Percentiles rank a stretch among this genome's conserved stretches.
These are phyloP conservation scores for Trichophyton verrucosum DNA, from an alignment of 2,329 filamentous ascomycete species.

Conservation along the genomic window DNA sequence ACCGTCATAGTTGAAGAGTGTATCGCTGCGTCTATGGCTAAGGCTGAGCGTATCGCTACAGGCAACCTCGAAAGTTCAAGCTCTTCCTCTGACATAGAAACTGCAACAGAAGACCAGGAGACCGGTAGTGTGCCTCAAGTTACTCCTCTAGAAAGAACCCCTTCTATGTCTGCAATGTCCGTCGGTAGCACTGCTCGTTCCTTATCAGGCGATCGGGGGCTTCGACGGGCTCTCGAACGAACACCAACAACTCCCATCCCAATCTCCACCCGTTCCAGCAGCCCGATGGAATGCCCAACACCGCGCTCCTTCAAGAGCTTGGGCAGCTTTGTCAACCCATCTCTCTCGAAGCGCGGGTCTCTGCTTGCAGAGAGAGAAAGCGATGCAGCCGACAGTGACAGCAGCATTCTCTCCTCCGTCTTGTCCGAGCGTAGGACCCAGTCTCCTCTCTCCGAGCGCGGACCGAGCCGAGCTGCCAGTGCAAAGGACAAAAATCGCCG, in stretches of 20 bases:
- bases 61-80: slow-evolving; percentile 72
- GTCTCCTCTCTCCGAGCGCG: slow-evolving; percentile 80
- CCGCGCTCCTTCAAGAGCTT: slow-evolving; percentile 66
- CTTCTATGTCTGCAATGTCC: slow-evolving; percentile 15
- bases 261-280: slow-evolving; percentile 73
- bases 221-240: slow-evolving; percentile 27
- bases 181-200: slow-evolving; percentile 17
- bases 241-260: slow-evolving; percentile 48
- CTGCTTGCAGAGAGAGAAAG: slow-evolving; percentile 60
- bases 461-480: slow-evolving; percentile 62
- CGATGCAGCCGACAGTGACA: slow-evolving; percentile 79
- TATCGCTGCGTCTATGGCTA: slow-evolving; percentile 79
- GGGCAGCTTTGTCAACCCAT: slow-evolving; percentile 45
- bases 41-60: slow-evolving; percentile 76
- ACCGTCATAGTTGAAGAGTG: slow-evolving; percentile 88
- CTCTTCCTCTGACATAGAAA: slow-evolving; percentile 5
- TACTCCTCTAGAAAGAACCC: slow-evolving; percentile 39
- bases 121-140: slow-evolving; percentile 23
- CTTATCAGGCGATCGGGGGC: slow-evolving; percentile 7
- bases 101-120: background rate
- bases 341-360: slow-evolving; percentile 58
- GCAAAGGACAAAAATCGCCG: slow-evolving; percentile 70
- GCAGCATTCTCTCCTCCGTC: slow-evolving; percentile 71
- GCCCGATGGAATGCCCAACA: slow-evolving; percentile 80
- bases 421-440: slow-evolving; percentile 65